These are phyloP conservation scores for Przewalskia tangutica DNA, from an alignment of 257 asterid species.

Conservation along the genomic window DNA sequence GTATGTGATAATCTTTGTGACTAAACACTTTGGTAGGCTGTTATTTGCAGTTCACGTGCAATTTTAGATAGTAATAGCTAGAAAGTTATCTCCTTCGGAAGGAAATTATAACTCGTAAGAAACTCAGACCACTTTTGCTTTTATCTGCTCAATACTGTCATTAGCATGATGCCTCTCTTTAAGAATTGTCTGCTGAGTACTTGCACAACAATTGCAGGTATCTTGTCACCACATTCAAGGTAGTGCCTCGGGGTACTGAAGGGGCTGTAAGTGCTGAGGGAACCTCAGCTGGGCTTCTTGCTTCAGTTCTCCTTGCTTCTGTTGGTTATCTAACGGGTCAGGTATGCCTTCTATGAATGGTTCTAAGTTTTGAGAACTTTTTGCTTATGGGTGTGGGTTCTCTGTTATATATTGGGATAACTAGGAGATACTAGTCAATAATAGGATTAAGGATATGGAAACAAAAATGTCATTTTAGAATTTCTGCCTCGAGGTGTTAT, in stretches of 20 bases:
- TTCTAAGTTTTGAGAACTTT: not conserved
- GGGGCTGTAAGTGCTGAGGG: slow-evolving; percentile 97
- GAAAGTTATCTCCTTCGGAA: not conserved
- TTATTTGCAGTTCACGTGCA: not conserved
- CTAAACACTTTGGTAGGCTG: not conserved
- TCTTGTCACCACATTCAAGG: slow-evolving; percentile 84
- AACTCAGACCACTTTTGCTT: not conserved
- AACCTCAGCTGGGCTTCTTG: slow-evolving; percentile 74
- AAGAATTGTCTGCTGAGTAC: not conserved
- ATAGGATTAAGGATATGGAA: not conserved
- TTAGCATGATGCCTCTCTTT: not conserved
- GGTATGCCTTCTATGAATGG: slow-evolving; percentile 26
- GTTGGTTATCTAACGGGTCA: slow-evolving; percentile 48
- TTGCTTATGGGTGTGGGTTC: not conserved
- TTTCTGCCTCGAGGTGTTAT: not conserved
- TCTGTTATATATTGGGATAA: not conserved
- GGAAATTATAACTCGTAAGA: not conserved
- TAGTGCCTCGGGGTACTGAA: slow-evolving; percentile 94
- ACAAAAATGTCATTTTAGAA: not conserved
- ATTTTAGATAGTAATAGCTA: not conserved
- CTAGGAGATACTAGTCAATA: not conserved
- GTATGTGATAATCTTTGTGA: not conserved
- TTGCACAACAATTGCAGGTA: slow-evolving; percentile 36
- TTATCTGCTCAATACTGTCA: not conserved
- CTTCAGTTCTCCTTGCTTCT: slow-evolving; percentile 77